Evolutionary conservation across 2,329 filamentous ascomycete species (phyloP).

Genomic region (Xenosphaeropsis pyriputrescens): DNA sequence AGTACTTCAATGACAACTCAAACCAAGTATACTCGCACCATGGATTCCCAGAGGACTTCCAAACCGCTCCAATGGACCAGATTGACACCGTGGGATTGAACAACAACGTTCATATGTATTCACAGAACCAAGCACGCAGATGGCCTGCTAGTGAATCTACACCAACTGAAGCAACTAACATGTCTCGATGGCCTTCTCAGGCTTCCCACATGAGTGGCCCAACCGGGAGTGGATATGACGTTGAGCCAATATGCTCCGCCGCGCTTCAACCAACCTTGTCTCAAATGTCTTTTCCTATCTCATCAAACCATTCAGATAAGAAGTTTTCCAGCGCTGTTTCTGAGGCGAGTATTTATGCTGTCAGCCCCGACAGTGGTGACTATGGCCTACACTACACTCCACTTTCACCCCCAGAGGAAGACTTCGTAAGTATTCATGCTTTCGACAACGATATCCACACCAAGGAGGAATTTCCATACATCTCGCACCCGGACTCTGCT

Average conservation of each 20-base stretch:
- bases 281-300: constrained; percentile 16
- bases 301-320: constrained; percentile 16
- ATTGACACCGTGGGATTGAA: constrained; percentile 1
- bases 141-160: neutral
- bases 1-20: constrained; percentile 17
- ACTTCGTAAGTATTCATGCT: too few relatives aligned
- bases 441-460: too few relatives aligned
- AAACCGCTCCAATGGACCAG: constrained; percentile 9
- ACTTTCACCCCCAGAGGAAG: too few relatives aligned
- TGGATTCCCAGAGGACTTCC: constrained; percentile 14
- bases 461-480: too few relatives aligned
- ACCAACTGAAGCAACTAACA: neutral
- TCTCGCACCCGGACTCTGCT: too few relatives aligned
- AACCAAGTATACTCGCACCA: constrained; percentile 11
- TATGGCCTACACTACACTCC: too few relatives aligned
- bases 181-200: neutral
- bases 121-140: neutral
- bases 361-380: too few relatives aligned
- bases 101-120: neutral
- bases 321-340: constrained; percentile 13
- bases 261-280: constrained; percentile 13
- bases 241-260: constrained; percentile 8
- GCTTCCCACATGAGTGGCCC: neutral
- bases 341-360: constrained; percentile 1
- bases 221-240: neutral